Conservation (phyloP, 306 rosid species). For the Lotus japonicus region DNA sequence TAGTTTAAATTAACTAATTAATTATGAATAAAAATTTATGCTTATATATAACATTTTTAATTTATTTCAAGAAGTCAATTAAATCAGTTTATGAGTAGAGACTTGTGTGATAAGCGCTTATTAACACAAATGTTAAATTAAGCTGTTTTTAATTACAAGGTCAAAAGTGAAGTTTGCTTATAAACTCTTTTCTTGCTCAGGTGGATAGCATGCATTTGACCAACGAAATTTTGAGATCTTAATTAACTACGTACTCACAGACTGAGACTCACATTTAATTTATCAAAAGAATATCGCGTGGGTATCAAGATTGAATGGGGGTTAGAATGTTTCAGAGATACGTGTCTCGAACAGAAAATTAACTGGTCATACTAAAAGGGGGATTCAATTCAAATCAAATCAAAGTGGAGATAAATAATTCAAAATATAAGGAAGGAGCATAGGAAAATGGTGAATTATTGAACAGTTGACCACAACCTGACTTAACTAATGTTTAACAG, state of each 20-base stretch:
- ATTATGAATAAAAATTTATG: too few relatives aligned
- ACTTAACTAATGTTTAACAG: neutral
- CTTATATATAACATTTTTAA: too few relatives aligned
- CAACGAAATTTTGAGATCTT: neutral
- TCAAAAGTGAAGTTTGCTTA: too few relatives aligned
- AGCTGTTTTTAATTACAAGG: too few relatives aligned
- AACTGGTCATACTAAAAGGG: neutral
- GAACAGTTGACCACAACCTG: neutral
- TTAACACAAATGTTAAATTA: too few relatives aligned
- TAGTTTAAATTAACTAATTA: too few relatives aligned
- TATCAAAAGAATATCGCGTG: neutral
- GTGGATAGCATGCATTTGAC: neutral
- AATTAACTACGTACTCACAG: neutral
- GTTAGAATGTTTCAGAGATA: neutral
- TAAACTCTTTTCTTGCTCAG: too few relatives aligned
- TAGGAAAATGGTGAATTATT: neutral
- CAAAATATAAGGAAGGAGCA: conserved; percentile 17
- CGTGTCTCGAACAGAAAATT: neutral
- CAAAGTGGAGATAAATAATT: neutral
- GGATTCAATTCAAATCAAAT: neutral
- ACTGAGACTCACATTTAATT: too few relatives aligned
- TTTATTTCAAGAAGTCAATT: too few relatives aligned
- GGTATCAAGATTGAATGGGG: neutral
- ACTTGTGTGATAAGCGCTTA: too few relatives aligned
- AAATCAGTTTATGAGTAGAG: too few relatives aligned